Evolutionary conservation across 1,139 yeast genomes (phyloP).

Genomic region (Yamadazyma membranifaciens): DNA sequence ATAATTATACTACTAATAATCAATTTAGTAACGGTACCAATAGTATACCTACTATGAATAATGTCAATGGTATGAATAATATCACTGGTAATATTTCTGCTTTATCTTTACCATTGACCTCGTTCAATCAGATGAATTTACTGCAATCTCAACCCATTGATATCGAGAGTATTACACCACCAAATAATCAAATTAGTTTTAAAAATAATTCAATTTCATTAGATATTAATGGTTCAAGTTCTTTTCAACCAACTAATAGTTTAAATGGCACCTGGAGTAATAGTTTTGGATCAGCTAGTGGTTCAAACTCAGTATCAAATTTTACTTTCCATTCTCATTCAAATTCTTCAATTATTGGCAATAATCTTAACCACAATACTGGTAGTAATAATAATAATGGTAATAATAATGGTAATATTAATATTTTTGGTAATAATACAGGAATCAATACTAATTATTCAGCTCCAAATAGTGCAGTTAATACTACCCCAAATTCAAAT

Average conservation of each 20-base stretch:
- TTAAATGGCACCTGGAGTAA: constrained; percentile 2
- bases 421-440: constrained; percentile 4
- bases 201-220: constrained; percentile 1
- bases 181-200: neutral
- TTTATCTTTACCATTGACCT: neutral
- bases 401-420: constrained; percentile 7
- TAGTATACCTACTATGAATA: neutral
- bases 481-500: constrained; percentile 2
- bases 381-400: constrained; percentile 5
- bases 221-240: constrained; percentile 1
- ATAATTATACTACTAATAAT: neutral
- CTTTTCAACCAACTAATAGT: neutral
- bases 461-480: constrained; percentile 6
- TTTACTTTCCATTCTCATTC: neutral
- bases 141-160: constrained; percentile 9
- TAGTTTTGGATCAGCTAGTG: neutral
- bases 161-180: neutral
- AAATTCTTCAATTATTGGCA: too few relatives aligned
- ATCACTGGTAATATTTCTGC: neutral
- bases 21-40: neutral
- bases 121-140: too few relatives aligned
- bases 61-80: neutral
- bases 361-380: too few relatives aligned
- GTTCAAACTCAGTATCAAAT: neutral
- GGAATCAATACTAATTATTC: constrained; percentile 1